A percentile compares a stretch with the other conserved stretches of the same genome.
Conservation (phyloP, 2,329 filamentous ascomycete species). For the Graphilbum fragrans region DNA sequence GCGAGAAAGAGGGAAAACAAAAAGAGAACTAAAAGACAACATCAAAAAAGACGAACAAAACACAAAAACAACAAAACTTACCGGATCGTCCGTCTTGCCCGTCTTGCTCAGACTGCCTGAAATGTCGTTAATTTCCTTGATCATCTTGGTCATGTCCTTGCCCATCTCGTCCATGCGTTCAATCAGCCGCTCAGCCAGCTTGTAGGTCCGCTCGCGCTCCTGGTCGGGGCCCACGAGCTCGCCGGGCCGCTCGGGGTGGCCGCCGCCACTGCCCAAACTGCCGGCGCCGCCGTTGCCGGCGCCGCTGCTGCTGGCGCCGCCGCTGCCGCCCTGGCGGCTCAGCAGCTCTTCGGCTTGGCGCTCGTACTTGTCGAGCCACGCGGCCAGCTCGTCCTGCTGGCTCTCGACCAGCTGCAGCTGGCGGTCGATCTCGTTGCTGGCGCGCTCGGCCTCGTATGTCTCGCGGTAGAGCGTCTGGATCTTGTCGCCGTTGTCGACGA, state of each 20-base stretch:
- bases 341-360: constrained; percentile 84
- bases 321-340: constrained; percentile 48
- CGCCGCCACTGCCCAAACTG: too few species aligned
- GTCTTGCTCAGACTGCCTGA: constrained; percentile 84
- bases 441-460: constrained; percentile 87
- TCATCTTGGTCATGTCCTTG: constrained; percentile 87
- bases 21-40: background rate
- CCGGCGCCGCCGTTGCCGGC: background rate
- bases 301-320: background rate
- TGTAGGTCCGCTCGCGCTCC: constrained; percentile 92
- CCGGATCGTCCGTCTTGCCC: constrained; percentile 75
- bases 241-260: background rate
- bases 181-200: constrained; percentile 84
- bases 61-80: constrained; percentile 29
- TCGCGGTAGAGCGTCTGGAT: constrained; percentile 86
- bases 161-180: constrained; percentile 89
- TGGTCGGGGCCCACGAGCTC: constrained; percentile 83
- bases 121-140: constrained; percentile 93
- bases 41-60: background rate
- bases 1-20: background rate
- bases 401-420: constrained; percentile 82
- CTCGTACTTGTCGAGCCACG: constrained; percentile 85
- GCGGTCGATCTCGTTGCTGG: constrained; percentile 85
- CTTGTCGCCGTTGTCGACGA: constrained; percentile 90
- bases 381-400: constrained; percentile 81